Percentiles rank a stretch among this genome's conserved stretches.
Evolutionary conservation across 2,329 filamentous ascomycete species (phyloP).

Genomic region (Thelonectria blattea): DNA sequence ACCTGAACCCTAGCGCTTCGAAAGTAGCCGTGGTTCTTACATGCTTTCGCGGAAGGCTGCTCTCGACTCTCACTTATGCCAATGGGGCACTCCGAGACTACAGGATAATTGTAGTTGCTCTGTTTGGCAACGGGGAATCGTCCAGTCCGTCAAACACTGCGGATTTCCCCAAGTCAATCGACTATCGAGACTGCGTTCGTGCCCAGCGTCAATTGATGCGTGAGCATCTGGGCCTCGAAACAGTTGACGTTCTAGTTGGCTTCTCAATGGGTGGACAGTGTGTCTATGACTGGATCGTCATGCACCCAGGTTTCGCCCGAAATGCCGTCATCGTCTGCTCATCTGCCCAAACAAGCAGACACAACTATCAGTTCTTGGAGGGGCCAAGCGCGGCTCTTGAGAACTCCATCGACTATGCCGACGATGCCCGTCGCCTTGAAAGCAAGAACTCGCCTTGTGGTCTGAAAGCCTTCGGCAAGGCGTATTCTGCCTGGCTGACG

Average conservation of each 20-base stretch:
- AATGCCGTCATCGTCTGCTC: slow-evolving; percentile 52
- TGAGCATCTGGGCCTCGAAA: slow-evolving; percentile 41
- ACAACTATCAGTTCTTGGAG: slow-evolving; percentile 56
- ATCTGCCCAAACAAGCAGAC: slow-evolving; percentile 51
- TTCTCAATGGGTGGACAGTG: slow-evolving; percentile 60
- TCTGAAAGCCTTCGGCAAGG: slow-evolving; percentile 51
- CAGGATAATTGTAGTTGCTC: slow-evolving; percentile 53
- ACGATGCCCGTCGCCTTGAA: slow-evolving; percentile 36
- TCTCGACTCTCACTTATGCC: slow-evolving; percentile 55
- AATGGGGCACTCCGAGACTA: slow-evolving; percentile 48
- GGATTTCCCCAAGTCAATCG: slow-evolving; percentile 45
- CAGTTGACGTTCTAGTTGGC: slow-evolving; percentile 50
- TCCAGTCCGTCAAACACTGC: slow-evolving; percentile 52
- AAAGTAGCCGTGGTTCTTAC: slow-evolving; percentile 58
- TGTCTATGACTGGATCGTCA: slow-evolving; percentile 52
- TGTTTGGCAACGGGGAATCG: slow-evolving; percentile 56
- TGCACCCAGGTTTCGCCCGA: slow-evolving; percentile 49
- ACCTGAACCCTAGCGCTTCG: slow-evolving; percentile 36
- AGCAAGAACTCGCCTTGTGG: slow-evolving; percentile 34
- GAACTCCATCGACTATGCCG: slow-evolving; percentile 49
- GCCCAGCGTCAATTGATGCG: slow-evolving; percentile 49
- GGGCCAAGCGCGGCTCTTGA: slow-evolving; percentile 51
- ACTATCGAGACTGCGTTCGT: slow-evolving; percentile 52
- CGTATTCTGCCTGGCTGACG: slow-evolving; percentile 55
- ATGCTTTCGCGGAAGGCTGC: slow-evolving; percentile 60